Conservation (phyloP, 1,284 basidiomycete species). For the Porphyrellus sp. region DNA sequence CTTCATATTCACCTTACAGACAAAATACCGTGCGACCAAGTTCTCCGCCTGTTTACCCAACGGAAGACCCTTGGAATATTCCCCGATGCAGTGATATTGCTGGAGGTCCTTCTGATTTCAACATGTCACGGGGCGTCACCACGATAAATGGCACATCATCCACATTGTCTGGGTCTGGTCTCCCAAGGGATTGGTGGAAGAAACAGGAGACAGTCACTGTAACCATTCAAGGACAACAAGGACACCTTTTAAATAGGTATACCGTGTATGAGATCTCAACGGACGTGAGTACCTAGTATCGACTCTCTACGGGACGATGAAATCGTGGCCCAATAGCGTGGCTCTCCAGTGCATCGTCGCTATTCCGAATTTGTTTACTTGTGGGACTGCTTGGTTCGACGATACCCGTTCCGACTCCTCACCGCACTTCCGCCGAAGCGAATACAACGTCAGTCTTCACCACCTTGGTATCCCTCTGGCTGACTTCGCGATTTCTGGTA, state of each 20-base stretch:
- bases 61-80: conserved; percentile 74
- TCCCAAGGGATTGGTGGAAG: conserved; percentile 82
- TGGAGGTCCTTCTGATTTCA: conserved; percentile 20
- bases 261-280: conserved; percentile 77
- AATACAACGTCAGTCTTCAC: conserved; percentile 66
- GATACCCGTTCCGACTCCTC: conserved; percentile 90
- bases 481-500: conserved; percentile 29
- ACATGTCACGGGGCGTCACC: conserved; percentile 31
- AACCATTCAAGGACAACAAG: conserved; percentile 77
- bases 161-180: conserved; percentile 63
- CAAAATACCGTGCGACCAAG: conserved; percentile 38
- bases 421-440: conserved; percentile 89
- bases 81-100: conserved; percentile 20
- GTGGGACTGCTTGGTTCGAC: conserved; percentile 74
- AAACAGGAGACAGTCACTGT: conserved; percentile 71
- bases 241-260: conserved; percentile 82
- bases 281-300: conserved; percentile 54
- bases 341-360: conserved; percentile 62
- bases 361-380: conserved; percentile 92
- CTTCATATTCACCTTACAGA: conserved; percentile 39
- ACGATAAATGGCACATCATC: conserved; percentile 51
- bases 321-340: conserved; percentile 43
- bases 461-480: conserved; percentile 1
- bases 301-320: conserved; percentile 4
- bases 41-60: conserved; percentile 47